Base-by-base conservation (phyloP, 345 rosid genomes). In the Leavenworthia alabamica region DNA sequence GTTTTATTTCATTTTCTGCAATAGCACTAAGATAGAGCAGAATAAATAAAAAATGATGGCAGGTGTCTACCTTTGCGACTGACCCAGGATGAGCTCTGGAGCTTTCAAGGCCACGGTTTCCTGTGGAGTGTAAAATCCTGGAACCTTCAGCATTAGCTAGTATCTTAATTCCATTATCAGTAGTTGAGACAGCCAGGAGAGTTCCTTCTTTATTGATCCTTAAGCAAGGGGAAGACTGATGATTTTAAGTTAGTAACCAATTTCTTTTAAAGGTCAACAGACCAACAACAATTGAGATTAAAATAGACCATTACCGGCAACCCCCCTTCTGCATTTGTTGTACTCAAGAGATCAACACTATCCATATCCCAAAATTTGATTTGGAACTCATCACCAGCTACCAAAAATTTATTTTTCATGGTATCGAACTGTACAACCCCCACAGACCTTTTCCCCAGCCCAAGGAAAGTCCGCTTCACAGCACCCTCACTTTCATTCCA, bases 341-440 rank as follows among this genome's bases (percentile, higher is more conserved):
- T 51, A 13, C 78, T 73, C 74, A 84, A 72, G 62, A 80, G 83
- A 45, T 78, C 80, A 76, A 72, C 70, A 73, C 74, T 77, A 66
- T 84, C 90, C 87, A 84, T 84, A 56, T 84, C 90, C 90, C 90
- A 84, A 62, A 84, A 80, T 78, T 84, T 84, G 58, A 82, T 63
- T 60, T 77, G 77, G 70, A 77, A 84, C 53, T 84, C 90, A 73
- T 84, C 90, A 57, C 85, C 90, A 64, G 83, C 85, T 71, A 83
- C 87, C 73, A 82, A 82, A 68, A 78, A 84, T 7, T 77, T 76
- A 47, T 78, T 84, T 60, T 83, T 82, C 43, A 82, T 82, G 19
- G 85, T 80, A 71, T 84, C 87, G n/a, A 84, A 84, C 66, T 84
- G 90, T 42, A 84, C 85, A 43, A 84, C 81, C 56, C 85, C 90